Conservation (phyloP, 306 rosid species). For the Ammopiptanthus mongolicus region DNA sequence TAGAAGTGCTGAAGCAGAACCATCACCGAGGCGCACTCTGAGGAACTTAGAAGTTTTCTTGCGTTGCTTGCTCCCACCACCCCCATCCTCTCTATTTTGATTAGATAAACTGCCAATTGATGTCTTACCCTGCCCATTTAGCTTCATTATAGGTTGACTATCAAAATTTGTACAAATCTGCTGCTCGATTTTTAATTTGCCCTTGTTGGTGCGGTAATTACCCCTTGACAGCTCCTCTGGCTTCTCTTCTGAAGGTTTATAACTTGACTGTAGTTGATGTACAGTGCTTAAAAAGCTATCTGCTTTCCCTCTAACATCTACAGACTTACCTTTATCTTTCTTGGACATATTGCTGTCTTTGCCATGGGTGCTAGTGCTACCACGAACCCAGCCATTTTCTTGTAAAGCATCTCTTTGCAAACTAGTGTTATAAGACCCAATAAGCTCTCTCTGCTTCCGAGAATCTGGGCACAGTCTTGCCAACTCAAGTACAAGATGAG, state of each 20-base stretch:
- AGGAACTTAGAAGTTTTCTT: constrained; percentile 77
- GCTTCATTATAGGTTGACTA: constrained; percentile 34
- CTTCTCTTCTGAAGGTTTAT: constrained; percentile 55
- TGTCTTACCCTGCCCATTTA: constrained; percentile 31
- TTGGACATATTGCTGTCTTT: constrained; percentile 47
- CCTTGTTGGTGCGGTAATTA: constrained; percentile 59
- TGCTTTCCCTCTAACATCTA: constrained; percentile 41
- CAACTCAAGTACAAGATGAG: constrained; percentile 77
- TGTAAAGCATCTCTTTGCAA: constrained; percentile 36
- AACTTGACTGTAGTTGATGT: constrained; percentile 60
- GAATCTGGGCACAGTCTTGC: constrained; percentile 83
- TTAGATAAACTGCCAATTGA: constrained; percentile 39
- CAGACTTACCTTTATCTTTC: constrained; percentile 70
- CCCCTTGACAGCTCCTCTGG: constrained; percentile 67
- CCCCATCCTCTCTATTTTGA: constrained; percentile 48
- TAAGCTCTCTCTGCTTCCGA: constrained; percentile 74
- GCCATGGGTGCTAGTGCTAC: neutral
- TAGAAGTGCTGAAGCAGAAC: constrained; percentile 46
- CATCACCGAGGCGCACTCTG: constrained; percentile 80
- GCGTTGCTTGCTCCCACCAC: constrained; percentile 68
- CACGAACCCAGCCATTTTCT: constrained; percentile 35
- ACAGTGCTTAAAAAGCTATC: constrained; percentile 62
- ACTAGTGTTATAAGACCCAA: constrained; percentile 51
- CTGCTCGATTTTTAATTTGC: constrained; percentile 50
- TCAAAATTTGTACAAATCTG: constrained; percentile 30